phyloP scores from a whole-genome alignment of 495 filamentous ascomycete genomes.

The Daldinia decipiens region DNA sequence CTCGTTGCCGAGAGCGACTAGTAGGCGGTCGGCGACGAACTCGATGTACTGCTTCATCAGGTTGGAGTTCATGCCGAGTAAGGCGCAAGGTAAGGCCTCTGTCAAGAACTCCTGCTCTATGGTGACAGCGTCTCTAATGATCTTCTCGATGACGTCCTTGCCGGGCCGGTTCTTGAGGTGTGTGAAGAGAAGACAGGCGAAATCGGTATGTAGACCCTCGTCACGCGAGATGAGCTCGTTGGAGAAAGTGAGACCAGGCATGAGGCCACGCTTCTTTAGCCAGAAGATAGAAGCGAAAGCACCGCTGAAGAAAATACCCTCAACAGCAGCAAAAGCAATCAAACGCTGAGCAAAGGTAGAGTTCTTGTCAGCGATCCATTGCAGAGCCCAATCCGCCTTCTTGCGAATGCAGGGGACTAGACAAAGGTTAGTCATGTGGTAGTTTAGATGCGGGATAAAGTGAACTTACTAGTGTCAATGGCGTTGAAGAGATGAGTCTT shows the following conservation, averaged over 20 bases:
- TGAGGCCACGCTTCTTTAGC: constrained; percentile 99
- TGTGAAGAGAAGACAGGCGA: constrained; percentile 95
- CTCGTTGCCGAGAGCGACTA: constrained; percentile 89
- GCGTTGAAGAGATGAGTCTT: constrained; percentile 96
- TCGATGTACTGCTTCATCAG: constrained; percentile 99
- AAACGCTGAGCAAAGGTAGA: constrained; percentile 96
- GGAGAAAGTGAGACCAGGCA: constrained; percentile 98
- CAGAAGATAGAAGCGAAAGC: constrained; percentile 99
- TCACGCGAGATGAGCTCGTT: constrained; percentile 99
- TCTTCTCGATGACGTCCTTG: constrained; percentile 80
- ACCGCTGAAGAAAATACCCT: constrained; percentile 99
- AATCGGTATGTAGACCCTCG: constrained; percentile 99
- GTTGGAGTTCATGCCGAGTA: constrained; percentile 96
- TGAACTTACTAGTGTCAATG: constrained; percentile 87
- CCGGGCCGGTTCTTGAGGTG: constrained; percentile 91
- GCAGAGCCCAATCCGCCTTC: constrained; percentile 98
- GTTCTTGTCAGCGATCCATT: constrained; percentile 91
- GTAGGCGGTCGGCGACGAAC: constrained; percentile 96
- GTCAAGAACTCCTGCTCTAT: constrained; percentile 99
- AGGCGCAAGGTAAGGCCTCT: constrained; percentile 87
- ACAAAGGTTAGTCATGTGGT: constrained; percentile 22
- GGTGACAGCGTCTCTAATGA: constrained; percentile 91
- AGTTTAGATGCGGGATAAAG: background rate
- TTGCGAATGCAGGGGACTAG: constrained; percentile 91
- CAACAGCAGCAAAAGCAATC: constrained; percentile 96